Evolutionary conservation across 768 basidiomycete genomes (phyloP).

Genomic region (Amanita exitialis): DNA sequence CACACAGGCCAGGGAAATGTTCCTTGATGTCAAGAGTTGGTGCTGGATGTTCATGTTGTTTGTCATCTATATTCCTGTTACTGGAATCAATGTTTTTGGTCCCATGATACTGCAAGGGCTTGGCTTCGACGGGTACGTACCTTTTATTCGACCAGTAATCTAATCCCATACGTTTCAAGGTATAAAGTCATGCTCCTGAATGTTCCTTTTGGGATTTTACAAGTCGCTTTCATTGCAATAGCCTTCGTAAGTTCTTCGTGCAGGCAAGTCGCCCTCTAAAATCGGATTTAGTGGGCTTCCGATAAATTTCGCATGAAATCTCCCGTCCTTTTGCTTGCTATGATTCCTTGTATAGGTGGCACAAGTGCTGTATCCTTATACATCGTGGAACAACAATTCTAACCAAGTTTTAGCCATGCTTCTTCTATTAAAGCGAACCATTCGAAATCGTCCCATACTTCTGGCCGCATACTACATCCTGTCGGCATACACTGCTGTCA

Average conservation of each 20-base stretch:
- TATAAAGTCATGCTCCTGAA: constrained; percentile 21
- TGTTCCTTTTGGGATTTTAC: constrained; percentile 20
- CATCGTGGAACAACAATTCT: not conserved
- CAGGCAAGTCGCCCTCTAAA: not conserved
- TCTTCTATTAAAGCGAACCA: constrained; percentile 13
- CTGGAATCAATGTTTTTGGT: constrained; percentile 18
- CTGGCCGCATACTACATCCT: constrained; percentile 22
- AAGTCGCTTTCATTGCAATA: constrained; percentile 16
- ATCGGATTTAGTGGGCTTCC: constrained; percentile 16
- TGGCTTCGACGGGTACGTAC: constrained; percentile 20
- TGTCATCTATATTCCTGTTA: constrained; percentile 14
- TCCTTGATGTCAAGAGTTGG: constrained; percentile 25
- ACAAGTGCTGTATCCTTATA: constrained; percentile 11
- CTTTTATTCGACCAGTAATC: not conserved
- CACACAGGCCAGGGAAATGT: constrained; percentile 19
- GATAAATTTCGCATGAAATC: constrained; percentile 17
- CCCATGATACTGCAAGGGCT: constrained; percentile 22
- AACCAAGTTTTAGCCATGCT: constrained; percentile 15
- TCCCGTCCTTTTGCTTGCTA: constrained; percentile 13
- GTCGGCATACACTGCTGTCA: constrained; percentile 12
- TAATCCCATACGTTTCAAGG: constrained; percentile 7
- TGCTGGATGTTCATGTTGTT: constrained; percentile 21
- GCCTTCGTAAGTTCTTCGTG: constrained; percentile 16
- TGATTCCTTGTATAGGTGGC: constrained; percentile 15
- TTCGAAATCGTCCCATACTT: constrained; percentile 16